These are phyloP conservation scores for Lachnellula occidentalis DNA, from an alignment of 2,329 filamentous ascomycete species.

Conservation along the genomic window DNA sequence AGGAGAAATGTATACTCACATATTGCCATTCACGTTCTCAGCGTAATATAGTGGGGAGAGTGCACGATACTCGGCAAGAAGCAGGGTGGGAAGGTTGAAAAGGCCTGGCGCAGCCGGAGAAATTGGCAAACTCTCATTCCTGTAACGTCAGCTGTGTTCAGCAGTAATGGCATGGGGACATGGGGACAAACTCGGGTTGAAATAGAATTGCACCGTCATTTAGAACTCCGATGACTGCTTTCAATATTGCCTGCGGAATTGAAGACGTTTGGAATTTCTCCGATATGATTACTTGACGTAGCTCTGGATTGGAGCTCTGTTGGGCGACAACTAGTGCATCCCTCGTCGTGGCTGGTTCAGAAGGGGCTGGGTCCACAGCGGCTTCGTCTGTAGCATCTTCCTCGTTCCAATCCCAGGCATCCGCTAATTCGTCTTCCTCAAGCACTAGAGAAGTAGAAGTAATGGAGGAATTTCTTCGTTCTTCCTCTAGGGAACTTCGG, in stretches of 20 bases:
- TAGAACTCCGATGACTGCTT: slow-evolving; percentile 54
- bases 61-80: slow-evolving; percentile 73
- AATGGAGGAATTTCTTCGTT: neutral
- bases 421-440: slow-evolving; percentile 33
- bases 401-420: slow-evolving; percentile 78
- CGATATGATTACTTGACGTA: slow-evolving; percentile 63
- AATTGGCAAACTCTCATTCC: slow-evolving; percentile 49
- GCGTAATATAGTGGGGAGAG: slow-evolving; percentile 71
- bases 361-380: slow-evolving; percentile 20
- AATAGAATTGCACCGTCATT: slow-evolving; percentile 59
- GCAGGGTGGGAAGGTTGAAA: slow-evolving; percentile 65
- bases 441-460: slow-evolving; percentile 17
- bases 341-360: neutral
- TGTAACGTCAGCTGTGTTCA: slow-evolving; percentile 14
- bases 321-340: too few species aligned
- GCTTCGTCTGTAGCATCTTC: slow-evolving; percentile 46
- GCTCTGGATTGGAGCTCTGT: slow-evolving; percentile 4
- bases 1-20: slow-evolving; percentile 41
- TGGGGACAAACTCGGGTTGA: slow-evolving; percentile 38
- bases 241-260: slow-evolving; percentile 73
- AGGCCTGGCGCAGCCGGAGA: slow-evolving; percentile 63
- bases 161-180: slow-evolving; percentile 1
- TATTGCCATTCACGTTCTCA: slow-evolving; percentile 54
- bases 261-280: slow-evolving; percentile 88
- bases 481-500: slow-evolving; percentile 3